These are phyloP conservation scores for Lodderomyces beijingensis DNA, from an alignment of 1,139 yeast species.

Conservation along the genomic window DNA sequence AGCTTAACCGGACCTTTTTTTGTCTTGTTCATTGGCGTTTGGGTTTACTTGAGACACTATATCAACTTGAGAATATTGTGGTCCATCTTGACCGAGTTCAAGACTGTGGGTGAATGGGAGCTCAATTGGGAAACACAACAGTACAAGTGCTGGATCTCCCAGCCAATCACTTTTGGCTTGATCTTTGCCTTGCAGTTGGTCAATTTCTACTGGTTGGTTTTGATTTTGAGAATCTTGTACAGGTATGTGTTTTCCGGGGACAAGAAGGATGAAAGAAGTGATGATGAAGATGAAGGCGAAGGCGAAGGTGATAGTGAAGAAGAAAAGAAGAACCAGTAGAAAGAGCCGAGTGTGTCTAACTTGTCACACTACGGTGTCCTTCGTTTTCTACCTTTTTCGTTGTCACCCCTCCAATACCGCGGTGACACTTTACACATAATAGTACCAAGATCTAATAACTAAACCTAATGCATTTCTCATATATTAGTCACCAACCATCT, in stretches of 20 bases:
- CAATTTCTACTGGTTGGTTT: slow-evolving; percentile 80
- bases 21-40: slow-evolving; percentile 57
- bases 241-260: slow-evolving; percentile 58
- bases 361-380: no score
- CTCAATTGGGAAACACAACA: slow-evolving; percentile 90
- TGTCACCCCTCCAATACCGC: no score
- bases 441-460: no score
- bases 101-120: slow-evolving; percentile 74
- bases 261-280: slow-evolving; percentile 84
- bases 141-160: slow-evolving; percentile 94
- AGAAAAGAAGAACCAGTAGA: slow-evolving; percentile 18
- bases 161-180: slow-evolving; percentile 77
- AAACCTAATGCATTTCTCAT: no score
- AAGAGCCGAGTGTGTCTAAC: no score
- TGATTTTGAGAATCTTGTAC: slow-evolving; percentile 73
- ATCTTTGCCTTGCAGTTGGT: slow-evolving; percentile 79
- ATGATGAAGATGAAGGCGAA: slow-evolving; percentile 63
- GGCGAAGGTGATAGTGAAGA: slow-evolving; percentile 25
- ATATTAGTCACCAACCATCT: no score
- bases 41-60: slow-evolving; percentile 90
- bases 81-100: slow-evolving; percentile 86
- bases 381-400: no score
- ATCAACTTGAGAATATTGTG: slow-evolving; percentile 74
- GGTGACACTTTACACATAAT: no score
- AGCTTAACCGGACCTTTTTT: slow-evolving; percentile 61